Conservation (phyloP, 805 yeast species). For the Suhomyces emberorum region DNA sequence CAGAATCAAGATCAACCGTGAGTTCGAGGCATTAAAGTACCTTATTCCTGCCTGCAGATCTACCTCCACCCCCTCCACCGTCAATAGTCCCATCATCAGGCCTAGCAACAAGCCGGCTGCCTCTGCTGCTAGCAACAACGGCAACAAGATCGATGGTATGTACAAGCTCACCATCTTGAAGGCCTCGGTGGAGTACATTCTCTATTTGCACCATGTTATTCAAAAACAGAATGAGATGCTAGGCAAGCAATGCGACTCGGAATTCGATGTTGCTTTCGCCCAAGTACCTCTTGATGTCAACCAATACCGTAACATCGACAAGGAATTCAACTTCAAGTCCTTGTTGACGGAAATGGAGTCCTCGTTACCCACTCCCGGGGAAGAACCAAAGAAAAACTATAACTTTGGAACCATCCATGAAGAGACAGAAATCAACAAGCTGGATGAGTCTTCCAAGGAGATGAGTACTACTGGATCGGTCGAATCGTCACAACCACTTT, state of each 20-base stretch:
- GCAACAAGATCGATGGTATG: conserved; percentile 56
- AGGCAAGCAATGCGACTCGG: conserved; percentile 10
- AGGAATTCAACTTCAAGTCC: conserved; percentile 50
- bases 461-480: not conserved
- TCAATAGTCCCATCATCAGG: conserved; percentile 19
- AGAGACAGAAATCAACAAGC: conserved; percentile 1
- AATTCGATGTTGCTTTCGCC: conserved; percentile 47
- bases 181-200: conserved; percentile 78
- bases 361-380: not conserved
- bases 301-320: conserved; percentile 55
- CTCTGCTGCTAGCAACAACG: conserved; percentile 18
- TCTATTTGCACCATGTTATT: conserved; percentile 61
- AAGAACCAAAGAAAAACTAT: not conserved
- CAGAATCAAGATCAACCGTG: conserved; percentile 74
- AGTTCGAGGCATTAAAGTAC: conserved; percentile 75
- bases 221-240: conserved; percentile 49
- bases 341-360: conserved; percentile 12
- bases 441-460: not conserved
- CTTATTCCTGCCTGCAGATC: conserved; percentile 76
- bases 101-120: conserved; percentile 7
- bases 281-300: conserved; percentile 57
- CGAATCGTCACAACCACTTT: conserved; percentile 19
- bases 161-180: conserved; percentile 78
- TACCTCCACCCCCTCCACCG: conserved; percentile 27
- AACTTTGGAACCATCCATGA: conserved; percentile 11